Evolutionary conservation across 164 flowering plant species (phyloP).

Genomic region (Taxillus chinensis): DNA sequence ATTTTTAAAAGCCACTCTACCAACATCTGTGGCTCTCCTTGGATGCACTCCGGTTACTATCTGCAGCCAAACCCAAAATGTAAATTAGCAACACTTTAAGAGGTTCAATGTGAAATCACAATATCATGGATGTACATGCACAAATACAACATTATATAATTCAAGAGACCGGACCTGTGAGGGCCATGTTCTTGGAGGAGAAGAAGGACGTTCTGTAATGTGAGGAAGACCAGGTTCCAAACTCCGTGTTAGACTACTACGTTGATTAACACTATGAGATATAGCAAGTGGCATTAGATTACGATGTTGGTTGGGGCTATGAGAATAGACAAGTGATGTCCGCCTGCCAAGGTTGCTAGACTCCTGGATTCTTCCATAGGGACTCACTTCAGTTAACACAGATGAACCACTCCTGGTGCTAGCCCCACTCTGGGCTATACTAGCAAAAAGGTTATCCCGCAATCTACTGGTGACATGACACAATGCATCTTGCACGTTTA

Average conservation of each 20-base stretch:
- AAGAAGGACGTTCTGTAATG: slow-evolving; percentile 26
- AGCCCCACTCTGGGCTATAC: slow-evolving; percentile 6
- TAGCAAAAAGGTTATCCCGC: slow-evolving; percentile 21
- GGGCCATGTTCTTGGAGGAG: slow-evolving; percentile 37
- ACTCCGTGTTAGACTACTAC: no score
- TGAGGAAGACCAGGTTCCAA: slow-evolving; percentile 10
- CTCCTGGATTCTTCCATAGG: slow-evolving; percentile 5
- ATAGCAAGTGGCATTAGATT: no score
- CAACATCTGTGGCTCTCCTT: slow-evolving; percentile 28
- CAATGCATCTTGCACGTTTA: slow-evolving; percentile 25
- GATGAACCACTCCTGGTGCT: slow-evolving; percentile 2
- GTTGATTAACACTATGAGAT: no score
- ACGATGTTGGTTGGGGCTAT: no score
- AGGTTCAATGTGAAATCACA: no score
- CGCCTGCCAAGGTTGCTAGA: no score
- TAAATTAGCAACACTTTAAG: no score
- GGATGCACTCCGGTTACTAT: slow-evolving; percentile 21
- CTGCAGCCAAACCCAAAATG: slow-evolving; percentile 26
- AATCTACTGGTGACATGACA: slow-evolving; percentile 25
- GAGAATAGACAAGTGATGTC: no score
- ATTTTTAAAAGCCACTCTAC: slow-evolving; percentile 32
- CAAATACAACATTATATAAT: background rate
- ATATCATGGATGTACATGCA: background rate
- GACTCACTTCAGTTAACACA: slow-evolving; percentile 2
- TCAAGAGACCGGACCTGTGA: slow-evolving; percentile 35